phyloP scores from a whole-genome alignment of 75 land plant genomes.

The Sequoia sempervirens region DNA sequence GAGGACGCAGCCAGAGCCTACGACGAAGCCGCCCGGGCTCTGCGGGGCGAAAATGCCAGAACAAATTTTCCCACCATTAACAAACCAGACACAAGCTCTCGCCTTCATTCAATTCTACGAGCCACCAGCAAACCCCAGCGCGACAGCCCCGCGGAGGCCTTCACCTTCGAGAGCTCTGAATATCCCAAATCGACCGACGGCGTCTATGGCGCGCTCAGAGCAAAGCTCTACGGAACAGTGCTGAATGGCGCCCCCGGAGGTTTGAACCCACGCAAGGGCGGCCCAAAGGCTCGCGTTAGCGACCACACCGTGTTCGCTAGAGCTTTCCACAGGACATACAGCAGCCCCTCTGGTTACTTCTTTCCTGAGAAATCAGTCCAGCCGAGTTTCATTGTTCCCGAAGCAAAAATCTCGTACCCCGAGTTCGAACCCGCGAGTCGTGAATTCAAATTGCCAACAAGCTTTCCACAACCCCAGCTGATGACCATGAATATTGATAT shows the following conservation, averaged over 20 bases:
- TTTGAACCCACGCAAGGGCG: neutral
- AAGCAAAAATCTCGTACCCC: neutral
- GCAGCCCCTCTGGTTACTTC: neutral
- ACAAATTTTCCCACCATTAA: slow-evolving; percentile 22
- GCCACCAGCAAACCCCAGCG: neutral
- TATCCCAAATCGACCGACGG: neutral
- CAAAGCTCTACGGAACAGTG: neutral
- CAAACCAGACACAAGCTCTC: neutral
- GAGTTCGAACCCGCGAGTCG: neutral
- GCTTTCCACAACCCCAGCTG: neutral
- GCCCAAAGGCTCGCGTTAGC: neutral
- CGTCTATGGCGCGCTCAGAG: neutral
- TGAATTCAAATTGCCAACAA: neutral
- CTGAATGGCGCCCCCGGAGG: neutral
- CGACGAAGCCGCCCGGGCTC: slow-evolving; percentile 34
- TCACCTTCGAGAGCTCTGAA: neutral
- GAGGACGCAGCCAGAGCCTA: slow-evolving; percentile 49
- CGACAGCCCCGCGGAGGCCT: neutral
- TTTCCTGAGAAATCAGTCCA: neutral
- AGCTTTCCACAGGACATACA: neutral
- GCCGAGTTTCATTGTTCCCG: neutral
- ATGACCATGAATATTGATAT: neutral
- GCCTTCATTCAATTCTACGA: neutral
- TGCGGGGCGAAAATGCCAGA: slow-evolving; percentile 40
- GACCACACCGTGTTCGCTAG: neutral